Evolutionary conservation across 164 flowering plant species (phyloP).

Genomic region (Taxillus chinensis): DNA sequence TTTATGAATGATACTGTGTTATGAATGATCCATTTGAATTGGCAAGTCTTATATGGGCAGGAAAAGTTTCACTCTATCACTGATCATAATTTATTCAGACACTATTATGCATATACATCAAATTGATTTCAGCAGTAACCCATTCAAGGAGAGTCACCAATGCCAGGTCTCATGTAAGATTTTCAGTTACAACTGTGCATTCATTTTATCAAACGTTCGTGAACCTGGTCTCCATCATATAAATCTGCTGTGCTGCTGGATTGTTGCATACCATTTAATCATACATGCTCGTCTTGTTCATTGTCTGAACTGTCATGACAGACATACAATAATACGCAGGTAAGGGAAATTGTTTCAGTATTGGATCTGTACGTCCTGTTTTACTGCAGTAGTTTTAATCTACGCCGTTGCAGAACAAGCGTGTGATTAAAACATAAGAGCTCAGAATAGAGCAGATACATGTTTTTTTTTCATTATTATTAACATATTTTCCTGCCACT

Average conservation of each 20-base stretch:
- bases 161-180: no score
- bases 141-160: not conserved
- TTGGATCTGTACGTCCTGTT: slow-evolving; percentile 88
- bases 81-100: no score
- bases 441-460: no score
- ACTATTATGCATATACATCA: not conserved
- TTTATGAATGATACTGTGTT: no score
- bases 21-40: not conserved
- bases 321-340: slow-evolving; percentile 40
- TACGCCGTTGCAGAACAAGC: no score
- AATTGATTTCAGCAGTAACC: no score
- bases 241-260: not conserved
- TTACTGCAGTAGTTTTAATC: no score
- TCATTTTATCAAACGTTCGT: no score
- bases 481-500: no score
- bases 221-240: not conserved
- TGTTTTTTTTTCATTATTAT: no score
- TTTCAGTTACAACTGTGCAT: no score
- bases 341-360: slow-evolving; percentile 81
- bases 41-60: not conserved
- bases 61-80: not conserved
- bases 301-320: slow-evolving; percentile 7
- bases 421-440: no score
- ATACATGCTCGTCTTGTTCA: not conserved
- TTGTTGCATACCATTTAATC: not conserved